Conservation (phyloP, 164 flowering plant species). For the Saururus chinensis region DNA sequence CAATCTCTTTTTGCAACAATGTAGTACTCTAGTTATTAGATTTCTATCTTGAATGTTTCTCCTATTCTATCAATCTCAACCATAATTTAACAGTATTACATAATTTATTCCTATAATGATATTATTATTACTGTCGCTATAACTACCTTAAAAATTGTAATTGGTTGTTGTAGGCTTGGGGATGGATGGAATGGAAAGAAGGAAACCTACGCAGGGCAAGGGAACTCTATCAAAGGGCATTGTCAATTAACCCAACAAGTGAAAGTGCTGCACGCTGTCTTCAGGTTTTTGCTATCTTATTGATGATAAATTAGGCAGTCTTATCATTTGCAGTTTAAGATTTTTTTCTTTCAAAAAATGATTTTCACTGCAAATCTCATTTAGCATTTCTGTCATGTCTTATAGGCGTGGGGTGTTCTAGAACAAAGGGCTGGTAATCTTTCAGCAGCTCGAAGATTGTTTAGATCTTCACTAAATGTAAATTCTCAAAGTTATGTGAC, state of each 20-base stretch:
- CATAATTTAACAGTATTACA: too few relatives aligned
- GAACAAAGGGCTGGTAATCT: constrained; percentile 81
- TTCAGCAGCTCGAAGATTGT: constrained; percentile 80
- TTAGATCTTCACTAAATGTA: constrained; percentile 72
- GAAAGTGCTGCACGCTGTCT: constrained; percentile 97
- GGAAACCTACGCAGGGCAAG: constrained; percentile 75
- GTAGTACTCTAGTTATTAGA: too few relatives aligned
- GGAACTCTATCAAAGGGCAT: constrained; percentile 66
- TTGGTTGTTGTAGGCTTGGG: constrained; percentile 70
- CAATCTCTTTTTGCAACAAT: too few relatives aligned
- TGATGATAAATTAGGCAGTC: too few relatives aligned
- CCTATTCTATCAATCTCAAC: too few relatives aligned
- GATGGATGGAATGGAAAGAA: constrained; percentile 99
- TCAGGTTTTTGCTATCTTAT: constrained; percentile 38
- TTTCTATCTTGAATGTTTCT: too few relatives aligned
- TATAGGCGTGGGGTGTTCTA: constrained; percentile 95
- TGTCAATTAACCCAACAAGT: constrained; percentile 56
- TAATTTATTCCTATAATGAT: too few relatives aligned
- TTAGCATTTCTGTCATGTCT: neutral
- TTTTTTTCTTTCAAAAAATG: too few relatives aligned
- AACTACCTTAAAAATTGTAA: too few relatives aligned
- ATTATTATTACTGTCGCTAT: too few relatives aligned
- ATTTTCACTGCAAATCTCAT: neutral
- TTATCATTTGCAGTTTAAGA: too few relatives aligned
- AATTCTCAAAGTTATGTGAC: constrained; percentile 90